Evolutionary conservation across 176 grass and related monocot species (phyloP).

Genomic region (Rhipidocladum racemiflorum): DNA sequence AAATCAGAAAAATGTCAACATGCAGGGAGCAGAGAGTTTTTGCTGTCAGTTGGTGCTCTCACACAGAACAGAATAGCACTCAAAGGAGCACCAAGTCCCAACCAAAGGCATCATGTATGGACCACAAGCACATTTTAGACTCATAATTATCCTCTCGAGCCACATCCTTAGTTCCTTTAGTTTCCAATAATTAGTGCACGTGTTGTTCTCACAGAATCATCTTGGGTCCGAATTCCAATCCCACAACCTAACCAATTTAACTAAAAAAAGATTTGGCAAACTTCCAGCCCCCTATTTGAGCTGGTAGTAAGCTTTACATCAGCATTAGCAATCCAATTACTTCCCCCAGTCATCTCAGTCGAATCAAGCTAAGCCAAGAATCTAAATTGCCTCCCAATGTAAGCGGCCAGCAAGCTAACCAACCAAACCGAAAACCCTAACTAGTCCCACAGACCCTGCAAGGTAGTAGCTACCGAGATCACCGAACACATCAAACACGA

Average conservation of each 20-base stretch:
- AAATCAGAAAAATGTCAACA: background rate
- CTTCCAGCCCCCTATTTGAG: background rate
- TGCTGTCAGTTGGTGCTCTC: conserved; percentile 15
- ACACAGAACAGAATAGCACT: conserved; percentile 1
- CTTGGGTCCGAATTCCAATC: background rate
- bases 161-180: background rate
- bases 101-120: background rate
- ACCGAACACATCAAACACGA: background rate
- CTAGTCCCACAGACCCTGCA: background rate
- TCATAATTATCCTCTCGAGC: background rate
- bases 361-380: background rate
- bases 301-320: background rate
- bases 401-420: conserved; percentile 1
- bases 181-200: background rate
- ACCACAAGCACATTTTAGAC: conserved; percentile 13
- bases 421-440: background rate
- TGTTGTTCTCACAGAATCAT: background rate
- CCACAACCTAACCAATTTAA: background rate
- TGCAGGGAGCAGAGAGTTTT: background rate
- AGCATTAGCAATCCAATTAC: background rate
- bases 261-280: background rate
- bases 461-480: background rate
- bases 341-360: background rate
- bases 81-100: background rate
- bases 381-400: background rate